Evolutionary conservation across 2,329 filamentous ascomycete genomes (phyloP).

Genomic region (Chalaropsis thielavioides): DNA sequence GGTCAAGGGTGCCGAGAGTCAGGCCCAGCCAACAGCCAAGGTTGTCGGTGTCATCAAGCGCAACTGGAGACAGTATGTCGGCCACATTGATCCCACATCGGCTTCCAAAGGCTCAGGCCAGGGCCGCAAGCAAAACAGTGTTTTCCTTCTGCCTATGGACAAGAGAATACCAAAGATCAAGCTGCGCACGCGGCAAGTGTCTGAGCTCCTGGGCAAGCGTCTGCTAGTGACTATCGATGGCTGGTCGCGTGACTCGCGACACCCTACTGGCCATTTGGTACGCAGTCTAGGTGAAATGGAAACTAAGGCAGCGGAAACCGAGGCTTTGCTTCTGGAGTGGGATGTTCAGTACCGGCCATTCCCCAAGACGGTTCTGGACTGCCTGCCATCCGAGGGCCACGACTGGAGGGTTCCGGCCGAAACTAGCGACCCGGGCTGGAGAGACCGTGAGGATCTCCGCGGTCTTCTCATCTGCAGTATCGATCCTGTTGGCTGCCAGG

Average conservation of each 20-base stretch:
- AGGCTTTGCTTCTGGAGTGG: constrained; percentile 84
- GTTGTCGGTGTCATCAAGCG: constrained; percentile 87
- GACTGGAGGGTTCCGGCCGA: constrained; percentile 82
- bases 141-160: constrained; percentile 96
- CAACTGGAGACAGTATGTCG: constrained; percentile 97
- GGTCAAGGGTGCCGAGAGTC: constrained; percentile 57
- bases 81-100: constrained; percentile 80
- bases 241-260: constrained; percentile 86
- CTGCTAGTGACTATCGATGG: constrained; percentile 86
- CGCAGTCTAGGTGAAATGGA: constrained; percentile 86
- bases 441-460: constrained; percentile 67
- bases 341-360: constrained; percentile 97
- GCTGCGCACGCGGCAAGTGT: constrained; percentile 77
- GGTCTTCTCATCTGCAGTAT: constrained; percentile 90
- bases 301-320: constrained; percentile 94
- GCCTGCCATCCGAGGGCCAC: constrained; percentile 78
- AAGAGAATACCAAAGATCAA: constrained; percentile 95
- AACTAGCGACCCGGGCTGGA: constrained; percentile 73
- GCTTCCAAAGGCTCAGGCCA: constrained; percentile 58
- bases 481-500: constrained; percentile 87
- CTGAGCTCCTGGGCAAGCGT: constrained; percentile 77
- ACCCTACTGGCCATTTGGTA: constrained; percentile 87
- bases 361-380: constrained; percentile 88
- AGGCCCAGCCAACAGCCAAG: constrained; percentile 76
- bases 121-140: constrained; percentile 73